Evolutionary conservation across 345 rosid species (phyloP).

Genomic region (Erysimum cheiranthoides): DNA sequence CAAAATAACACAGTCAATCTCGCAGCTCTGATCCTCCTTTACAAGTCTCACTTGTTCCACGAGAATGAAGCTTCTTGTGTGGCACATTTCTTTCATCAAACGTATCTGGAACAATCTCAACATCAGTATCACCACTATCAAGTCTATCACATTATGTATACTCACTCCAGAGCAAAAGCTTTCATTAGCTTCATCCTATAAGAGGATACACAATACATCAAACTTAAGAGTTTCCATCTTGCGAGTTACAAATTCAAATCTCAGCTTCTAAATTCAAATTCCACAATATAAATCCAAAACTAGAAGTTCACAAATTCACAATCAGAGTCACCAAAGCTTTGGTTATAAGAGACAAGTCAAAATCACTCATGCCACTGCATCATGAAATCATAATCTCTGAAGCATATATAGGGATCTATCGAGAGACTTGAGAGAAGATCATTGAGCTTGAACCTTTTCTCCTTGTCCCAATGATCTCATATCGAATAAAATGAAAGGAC

Average conservation of each 20-base stretch:
- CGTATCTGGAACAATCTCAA: conserved; percentile 28
- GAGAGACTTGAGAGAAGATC: too few relatives aligned
- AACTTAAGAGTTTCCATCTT: background rate
- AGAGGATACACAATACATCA: conserved; percentile 6
- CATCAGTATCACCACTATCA: background rate
- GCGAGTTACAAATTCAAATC: conserved; percentile 1
- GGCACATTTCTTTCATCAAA: conserved; percentile 27
- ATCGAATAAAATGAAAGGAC: too few relatives aligned
- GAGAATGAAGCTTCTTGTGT: conserved; percentile 35
- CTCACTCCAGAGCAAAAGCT: background rate
- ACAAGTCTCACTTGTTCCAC: conserved; percentile 13
- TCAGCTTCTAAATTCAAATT: background rate
- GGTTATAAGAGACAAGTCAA: background rate
- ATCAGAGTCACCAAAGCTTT: too few relatives aligned
- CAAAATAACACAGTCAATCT: conserved; percentile 22
- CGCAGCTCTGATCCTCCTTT: background rate
- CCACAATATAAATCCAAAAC: background rate
- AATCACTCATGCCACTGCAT: background rate
- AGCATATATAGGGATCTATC: too few relatives aligned
- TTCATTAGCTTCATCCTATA: conserved; percentile 27
- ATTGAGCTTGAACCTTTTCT: too few relatives aligned
- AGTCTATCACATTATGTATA: background rate
- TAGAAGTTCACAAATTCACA: too few relatives aligned
- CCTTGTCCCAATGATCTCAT: too few relatives aligned
- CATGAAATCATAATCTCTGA: background rate